Conservation (phyloP, 129 eudicot genomes). For the Apium graveolens region DNA sequence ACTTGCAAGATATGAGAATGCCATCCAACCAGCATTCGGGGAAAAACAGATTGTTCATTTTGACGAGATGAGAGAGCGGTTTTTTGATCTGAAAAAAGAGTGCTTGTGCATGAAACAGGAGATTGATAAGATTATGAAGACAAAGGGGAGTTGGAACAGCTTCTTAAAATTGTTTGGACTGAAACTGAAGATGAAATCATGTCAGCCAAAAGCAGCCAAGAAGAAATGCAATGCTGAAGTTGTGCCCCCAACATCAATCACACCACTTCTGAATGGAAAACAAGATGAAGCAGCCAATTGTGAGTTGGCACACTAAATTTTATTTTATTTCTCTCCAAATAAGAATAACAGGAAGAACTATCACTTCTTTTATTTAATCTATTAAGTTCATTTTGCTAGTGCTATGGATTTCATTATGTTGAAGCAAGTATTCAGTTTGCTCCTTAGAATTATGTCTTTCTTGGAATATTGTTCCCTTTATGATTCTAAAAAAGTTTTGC, state of each 20-base stretch:
- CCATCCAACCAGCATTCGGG: conserved; percentile 13
- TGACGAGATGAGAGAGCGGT: conserved; percentile 54
- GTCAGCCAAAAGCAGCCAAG: conserved; percentile 14
- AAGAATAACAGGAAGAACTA: not conserved
- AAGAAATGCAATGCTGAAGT: conserved; percentile 18
- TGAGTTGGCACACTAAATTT: conserved; percentile 18
- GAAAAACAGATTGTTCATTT: conserved; percentile 25
- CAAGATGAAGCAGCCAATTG: conserved; percentile 23
- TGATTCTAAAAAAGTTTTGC: not conserved
- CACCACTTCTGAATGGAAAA: conserved; percentile 25
- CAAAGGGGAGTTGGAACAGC: conserved; percentile 55
- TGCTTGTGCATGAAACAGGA: conserved; percentile 55
- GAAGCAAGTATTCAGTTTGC: not conserved
- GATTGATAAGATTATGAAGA: conserved; percentile 51
- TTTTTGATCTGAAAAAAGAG: conserved; percentile 64
- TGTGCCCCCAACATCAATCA: conserved; percentile 14
- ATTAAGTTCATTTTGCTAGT: not conserved
- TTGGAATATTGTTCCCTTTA: not conserved
- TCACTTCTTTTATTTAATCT: not conserved
- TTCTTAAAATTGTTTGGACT: conserved; percentile 41
- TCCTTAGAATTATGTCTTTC: not conserved
- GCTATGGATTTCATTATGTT: not conserved
- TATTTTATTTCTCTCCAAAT: no score
- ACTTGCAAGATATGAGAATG: conserved; percentile 20
- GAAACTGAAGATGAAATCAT: conserved; percentile 22